These are phyloP conservation scores for Eremomyces bilateralis DNA, from an alignment of 495 filamentous ascomycete species.

Conservation along the genomic window DNA sequence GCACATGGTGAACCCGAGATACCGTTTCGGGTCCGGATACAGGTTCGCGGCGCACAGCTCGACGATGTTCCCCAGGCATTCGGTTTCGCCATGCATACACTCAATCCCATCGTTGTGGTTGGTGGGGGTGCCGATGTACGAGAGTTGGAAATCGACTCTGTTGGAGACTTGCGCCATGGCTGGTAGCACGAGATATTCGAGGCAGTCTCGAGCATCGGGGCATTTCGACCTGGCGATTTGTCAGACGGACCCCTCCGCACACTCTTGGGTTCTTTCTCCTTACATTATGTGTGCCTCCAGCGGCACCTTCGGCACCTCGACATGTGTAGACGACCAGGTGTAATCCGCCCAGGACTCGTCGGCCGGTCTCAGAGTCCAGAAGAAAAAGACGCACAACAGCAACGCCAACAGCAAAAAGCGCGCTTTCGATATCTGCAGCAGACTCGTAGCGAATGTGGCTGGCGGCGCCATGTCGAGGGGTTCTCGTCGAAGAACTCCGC, in stretches of 20 bases:
- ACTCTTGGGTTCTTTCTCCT: not conserved
- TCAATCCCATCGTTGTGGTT: slow-evolving; percentile 36
- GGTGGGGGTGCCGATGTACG: slow-evolving; percentile 52
- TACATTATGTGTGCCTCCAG: slow-evolving; percentile 57
- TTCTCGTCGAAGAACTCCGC: no score
- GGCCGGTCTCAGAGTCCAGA: not conserved
- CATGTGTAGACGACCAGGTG: not conserved
- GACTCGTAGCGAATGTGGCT: no score
- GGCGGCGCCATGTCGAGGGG: no score
- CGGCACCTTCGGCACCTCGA: not conserved
- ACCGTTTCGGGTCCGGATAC: slow-evolving; percentile 63
- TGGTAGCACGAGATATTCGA: slow-evolving; percentile 61
- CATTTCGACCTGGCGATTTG: slow-evolving; percentile 39
- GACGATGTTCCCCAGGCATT: slow-evolving; percentile 90
- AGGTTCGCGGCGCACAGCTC: slow-evolving; percentile 70
- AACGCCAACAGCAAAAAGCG: not conserved
- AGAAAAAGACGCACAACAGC: not conserved
- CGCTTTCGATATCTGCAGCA: not conserved
- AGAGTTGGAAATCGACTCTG: slow-evolving; percentile 79
- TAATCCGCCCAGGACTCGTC: not conserved
- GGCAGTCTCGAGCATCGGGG: slow-evolving; percentile 46
- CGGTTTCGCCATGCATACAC: slow-evolving; percentile 73
- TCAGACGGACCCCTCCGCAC: not conserved
- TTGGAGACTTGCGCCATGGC: slow-evolving; percentile 60
- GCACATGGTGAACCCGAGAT: slow-evolving; percentile 81